These are phyloP conservation scores for Neocucurbitaria cava DNA, from an alignment of 2,329 filamentous ascomycete genomes.

Conservation along the genomic window DNA sequence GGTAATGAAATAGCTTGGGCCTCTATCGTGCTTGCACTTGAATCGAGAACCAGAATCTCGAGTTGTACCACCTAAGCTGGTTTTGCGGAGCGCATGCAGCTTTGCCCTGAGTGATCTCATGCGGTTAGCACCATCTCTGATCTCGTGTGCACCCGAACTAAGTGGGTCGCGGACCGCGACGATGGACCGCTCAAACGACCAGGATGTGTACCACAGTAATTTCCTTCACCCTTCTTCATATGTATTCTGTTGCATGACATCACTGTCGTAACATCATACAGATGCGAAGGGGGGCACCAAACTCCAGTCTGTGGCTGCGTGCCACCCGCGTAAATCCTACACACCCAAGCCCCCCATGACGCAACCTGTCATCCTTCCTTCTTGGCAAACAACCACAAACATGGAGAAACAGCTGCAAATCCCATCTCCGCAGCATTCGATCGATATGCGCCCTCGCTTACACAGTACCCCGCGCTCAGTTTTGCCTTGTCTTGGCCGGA, in stretches of 20 bases:
- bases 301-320: neutral
- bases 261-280: neutral
- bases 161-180: neutral
- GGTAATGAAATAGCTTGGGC: neutral
- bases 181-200: neutral
- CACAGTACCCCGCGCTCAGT: constrained; percentile 12
- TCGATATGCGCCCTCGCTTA: constrained; percentile 13
- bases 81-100: neutral
- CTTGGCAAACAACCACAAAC: constrained; percentile 22
- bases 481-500: constrained; percentile 15
- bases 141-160: neutral
- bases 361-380: constrained; percentile 26
- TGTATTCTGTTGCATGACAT: neutral
- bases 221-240: neutral
- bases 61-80: too few relatives aligned
- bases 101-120: neutral
- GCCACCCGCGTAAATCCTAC: neutral
- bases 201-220: too few relatives aligned
- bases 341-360: constrained; percentile 23
- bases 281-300: neutral
- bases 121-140: neutral
- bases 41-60: neutral
- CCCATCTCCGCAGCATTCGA: constrained; percentile 9
- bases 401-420: constrained; percentile 8
- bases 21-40: neutral